A percentile compares a stretch with the other conserved stretches of the same genome.
Conservation (phyloP, 352 stramenopile genomes). For the Pythium volutum region DNA sequence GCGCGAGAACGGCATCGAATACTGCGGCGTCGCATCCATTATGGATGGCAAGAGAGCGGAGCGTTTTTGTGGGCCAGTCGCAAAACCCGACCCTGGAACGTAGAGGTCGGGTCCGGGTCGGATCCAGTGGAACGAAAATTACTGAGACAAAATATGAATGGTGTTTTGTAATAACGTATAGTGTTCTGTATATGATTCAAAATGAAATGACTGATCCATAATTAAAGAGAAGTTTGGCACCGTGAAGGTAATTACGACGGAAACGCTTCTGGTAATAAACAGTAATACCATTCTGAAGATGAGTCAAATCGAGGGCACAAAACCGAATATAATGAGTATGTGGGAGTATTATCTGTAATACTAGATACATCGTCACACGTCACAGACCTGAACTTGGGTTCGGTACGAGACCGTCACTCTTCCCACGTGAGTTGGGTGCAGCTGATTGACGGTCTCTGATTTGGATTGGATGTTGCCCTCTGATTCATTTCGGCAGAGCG, state of each 20-base stretch:
- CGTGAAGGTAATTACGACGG: neutral
- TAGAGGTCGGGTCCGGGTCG: neutral
- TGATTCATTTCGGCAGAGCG: too few relatives aligned
- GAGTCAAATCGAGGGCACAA: too few relatives aligned
- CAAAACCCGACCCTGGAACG: neutral
- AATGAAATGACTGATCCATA: neutral
- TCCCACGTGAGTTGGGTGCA: too few relatives aligned
- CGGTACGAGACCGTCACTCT: too few relatives aligned
- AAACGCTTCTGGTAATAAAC: too few relatives aligned
- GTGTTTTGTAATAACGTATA: slow-evolving; percentile 6
- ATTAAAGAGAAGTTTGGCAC: neutral
- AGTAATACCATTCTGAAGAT: too few relatives aligned
- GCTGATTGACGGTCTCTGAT: too few relatives aligned
- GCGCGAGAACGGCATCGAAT: slow-evolving; percentile 47
- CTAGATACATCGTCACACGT: neutral
- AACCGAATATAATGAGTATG: neutral
- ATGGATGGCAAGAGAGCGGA: neutral
- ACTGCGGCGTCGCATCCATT: slow-evolving; percentile 18
- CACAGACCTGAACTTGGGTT: neutral
- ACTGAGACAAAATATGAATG: slow-evolving; percentile 2
- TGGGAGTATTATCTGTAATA: neutral
- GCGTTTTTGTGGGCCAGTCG: neutral
- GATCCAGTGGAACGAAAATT: neutral
- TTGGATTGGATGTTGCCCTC: too few relatives aligned
- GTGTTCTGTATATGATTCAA: neutral